Percentiles rank a stretch among this genome's conserved stretches.
phyloP scores from a whole-genome alignment of 495 filamentous ascomycete genomes.

The Mytilinidion resinicola region DNA sequence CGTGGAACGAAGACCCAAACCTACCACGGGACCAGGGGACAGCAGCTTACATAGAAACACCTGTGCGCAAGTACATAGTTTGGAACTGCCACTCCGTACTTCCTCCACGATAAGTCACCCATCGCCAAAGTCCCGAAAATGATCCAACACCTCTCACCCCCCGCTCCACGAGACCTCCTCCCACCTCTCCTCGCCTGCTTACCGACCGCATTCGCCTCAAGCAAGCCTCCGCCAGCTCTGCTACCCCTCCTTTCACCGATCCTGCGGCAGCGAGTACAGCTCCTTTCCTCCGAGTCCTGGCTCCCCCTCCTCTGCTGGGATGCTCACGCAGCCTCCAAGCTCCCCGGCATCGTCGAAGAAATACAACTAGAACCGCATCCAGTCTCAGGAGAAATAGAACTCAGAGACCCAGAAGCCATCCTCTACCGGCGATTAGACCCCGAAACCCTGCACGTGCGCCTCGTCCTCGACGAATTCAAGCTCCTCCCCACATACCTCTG shows the following conservation, averaged over 20 bases:
- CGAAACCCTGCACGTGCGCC: slow-evolving; percentile 73
- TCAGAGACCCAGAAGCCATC: slow-evolving; percentile 56
- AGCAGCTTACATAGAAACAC: too few species aligned
- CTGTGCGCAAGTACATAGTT: not conserved
- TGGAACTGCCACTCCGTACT: not conserved
- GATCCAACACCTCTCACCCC: slow-evolving; percentile 48
- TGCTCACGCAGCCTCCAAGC: slow-evolving; percentile 54
- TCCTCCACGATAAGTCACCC: not conserved
- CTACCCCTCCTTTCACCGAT: slow-evolving; percentile 84
- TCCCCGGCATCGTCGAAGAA: slow-evolving; percentile 58
- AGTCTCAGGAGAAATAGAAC: slow-evolving; percentile 84
- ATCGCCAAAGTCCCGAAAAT: slow-evolving; percentile 12
- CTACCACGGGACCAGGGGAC: too few species aligned
- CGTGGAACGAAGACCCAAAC: too few species aligned
- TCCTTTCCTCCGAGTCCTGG: slow-evolving; percentile 78
- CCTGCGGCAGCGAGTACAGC: slow-evolving; percentile 77
- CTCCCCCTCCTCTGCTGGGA: slow-evolving; percentile 87
- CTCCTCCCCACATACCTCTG: slow-evolving; percentile 54
- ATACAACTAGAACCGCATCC: slow-evolving; percentile 81
- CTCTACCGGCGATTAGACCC: slow-evolving; percentile 70
- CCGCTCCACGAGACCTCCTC: slow-evolving; percentile 58
- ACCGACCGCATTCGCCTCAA: slow-evolving; percentile 75
- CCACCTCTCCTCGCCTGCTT: slow-evolving; percentile 77
- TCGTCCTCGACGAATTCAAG: slow-evolving; percentile 43
- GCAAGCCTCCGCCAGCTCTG: slow-evolving; percentile 66